A percentile compares a stretch with the other conserved stretches of the same genome.
These are phyloP conservation scores for Lactarius hatsudake DNA, from an alignment of 768 basidiomycete species.

Conservation along the genomic window DNA sequence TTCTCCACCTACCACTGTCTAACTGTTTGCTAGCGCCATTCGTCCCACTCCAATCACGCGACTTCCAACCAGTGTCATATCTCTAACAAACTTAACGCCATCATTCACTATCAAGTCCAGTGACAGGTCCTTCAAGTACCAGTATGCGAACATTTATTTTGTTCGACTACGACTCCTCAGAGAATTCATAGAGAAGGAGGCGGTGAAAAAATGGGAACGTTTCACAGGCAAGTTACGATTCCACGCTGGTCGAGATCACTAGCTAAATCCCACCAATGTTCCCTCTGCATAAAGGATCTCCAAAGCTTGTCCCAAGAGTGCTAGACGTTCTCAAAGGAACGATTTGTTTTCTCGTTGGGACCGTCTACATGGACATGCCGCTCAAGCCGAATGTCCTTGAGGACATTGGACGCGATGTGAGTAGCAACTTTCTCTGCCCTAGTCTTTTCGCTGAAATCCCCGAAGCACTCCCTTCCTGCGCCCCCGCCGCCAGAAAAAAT, in stretches of 20 bases:
- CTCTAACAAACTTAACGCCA: slow-evolving; percentile 20
- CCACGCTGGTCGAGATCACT: neutral
- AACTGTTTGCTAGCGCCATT: slow-evolving; percentile 13
- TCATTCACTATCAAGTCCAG: slow-evolving; percentile 44
- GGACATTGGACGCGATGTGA: slow-evolving; percentile 89
- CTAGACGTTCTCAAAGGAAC: slow-evolving; percentile 83
- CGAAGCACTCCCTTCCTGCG: slow-evolving; percentile 77
- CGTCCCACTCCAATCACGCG: slow-evolving; percentile 14
- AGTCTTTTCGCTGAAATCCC: slow-evolving; percentile 9
- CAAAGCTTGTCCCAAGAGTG: slow-evolving; percentile 71
- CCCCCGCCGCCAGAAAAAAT: slow-evolving; percentile 76
- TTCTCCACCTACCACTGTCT: neutral
- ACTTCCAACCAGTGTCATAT: slow-evolving; percentile 15
- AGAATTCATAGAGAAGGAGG: slow-evolving; percentile 46
- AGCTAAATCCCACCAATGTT: neutral
- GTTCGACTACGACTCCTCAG: slow-evolving; percentile 52
- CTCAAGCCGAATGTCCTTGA: slow-evolving; percentile 97
- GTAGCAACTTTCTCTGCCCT: slow-evolving; percentile 33
- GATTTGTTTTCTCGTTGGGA: slow-evolving; percentile 90
- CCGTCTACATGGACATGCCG: slow-evolving; percentile 98
- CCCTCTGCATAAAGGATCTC: slow-evolving; percentile 49
- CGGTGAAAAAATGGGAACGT: slow-evolving; percentile 49
- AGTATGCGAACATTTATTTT: slow-evolving; percentile 75
- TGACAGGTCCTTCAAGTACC: slow-evolving; percentile 59
- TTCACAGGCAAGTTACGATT: slow-evolving; percentile 38